Evolutionary conservation across 768 basidiomycete genomes (phyloP).

Genomic region (Lyophyllum semitale): DNA sequence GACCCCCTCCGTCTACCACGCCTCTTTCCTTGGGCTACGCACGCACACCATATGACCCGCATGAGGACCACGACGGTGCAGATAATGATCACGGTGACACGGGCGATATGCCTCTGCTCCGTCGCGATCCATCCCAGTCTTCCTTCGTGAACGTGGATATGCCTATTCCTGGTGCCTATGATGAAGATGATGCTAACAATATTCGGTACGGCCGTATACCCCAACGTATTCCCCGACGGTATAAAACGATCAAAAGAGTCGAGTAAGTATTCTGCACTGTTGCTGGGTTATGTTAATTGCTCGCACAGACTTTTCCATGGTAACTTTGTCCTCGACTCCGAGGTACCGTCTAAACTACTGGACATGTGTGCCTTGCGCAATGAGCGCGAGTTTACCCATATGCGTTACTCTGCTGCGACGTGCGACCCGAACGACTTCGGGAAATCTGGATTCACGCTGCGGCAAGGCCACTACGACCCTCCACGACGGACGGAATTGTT

Average conservation of each 20-base stretch:
- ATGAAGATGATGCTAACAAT: conserved; percentile 44
- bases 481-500: conserved; percentile 91
- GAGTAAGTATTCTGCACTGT: conserved; percentile 51
- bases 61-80: conserved; percentile 37
- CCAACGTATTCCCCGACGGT: conserved; percentile 82
- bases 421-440: conserved; percentile 95
- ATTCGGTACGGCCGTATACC: conserved; percentile 91
- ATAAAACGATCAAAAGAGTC: conserved; percentile 94
- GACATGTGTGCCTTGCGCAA: conserved; percentile 76
- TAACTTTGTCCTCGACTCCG: conserved; percentile 89
- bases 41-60: conserved; percentile 37
- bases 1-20: conserved; percentile 23
- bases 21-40: conserved; percentile 19
- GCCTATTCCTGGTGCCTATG: conserved; percentile 47
- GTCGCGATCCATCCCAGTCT: conserved; percentile 39
- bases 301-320: conserved; percentile 76
- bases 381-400: conserved; percentile 91
- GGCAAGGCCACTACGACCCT: conserved; percentile 91
- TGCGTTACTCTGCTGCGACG: conserved; percentile 95
- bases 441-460: conserved; percentile 77
- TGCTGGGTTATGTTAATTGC: neutral
- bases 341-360: conserved; percentile 89
- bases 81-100: conserved; percentile 35
- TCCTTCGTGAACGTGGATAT: conserved; percentile 21
- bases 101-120: conserved; percentile 70